These are phyloP conservation scores for Phylloporus sp. DNA, from an alignment of 768 basidiomycete species.

Conservation along the genomic window DNA sequence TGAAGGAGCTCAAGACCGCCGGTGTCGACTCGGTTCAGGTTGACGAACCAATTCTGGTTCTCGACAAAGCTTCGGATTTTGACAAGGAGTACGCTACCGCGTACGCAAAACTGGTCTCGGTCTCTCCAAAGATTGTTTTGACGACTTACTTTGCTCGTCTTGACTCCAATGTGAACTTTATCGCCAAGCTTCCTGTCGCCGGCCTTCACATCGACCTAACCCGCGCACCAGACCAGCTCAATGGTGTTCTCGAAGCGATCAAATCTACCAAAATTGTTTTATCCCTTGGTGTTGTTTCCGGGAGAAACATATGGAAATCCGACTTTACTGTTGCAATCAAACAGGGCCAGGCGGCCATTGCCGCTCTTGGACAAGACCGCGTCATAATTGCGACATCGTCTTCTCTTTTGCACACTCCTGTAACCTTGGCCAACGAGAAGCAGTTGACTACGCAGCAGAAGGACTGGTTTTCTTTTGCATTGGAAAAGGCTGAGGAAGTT, in stretches of 20 bases:
- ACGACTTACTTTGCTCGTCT: constrained; percentile 97
- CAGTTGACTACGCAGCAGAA: constrained; percentile 84
- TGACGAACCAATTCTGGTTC: constrained; percentile 94
- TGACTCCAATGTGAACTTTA: constrained; percentile 81
- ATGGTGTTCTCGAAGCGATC: constrained; percentile 72
- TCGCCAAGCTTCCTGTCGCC: constrained; percentile 87
- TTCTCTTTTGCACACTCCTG: constrained; percentile 96
- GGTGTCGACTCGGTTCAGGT: constrained; percentile 95
- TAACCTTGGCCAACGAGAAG: constrained; percentile 89
- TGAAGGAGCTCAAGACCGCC: constrained; percentile 85
- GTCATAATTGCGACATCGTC: constrained; percentile 95
- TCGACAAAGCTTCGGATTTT: constrained; percentile 73
- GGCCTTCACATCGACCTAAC: constrained; percentile 96
- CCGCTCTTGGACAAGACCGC: constrained; percentile 76
- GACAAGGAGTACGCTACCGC: constrained; percentile 76
- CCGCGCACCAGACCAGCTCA: constrained; percentile 88
- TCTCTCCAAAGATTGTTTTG: constrained; percentile 87
- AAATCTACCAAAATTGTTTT: constrained; percentile 77
- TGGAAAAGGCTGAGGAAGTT: constrained; percentile 93
- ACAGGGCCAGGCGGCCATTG: constrained; percentile 78
- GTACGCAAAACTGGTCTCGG: constrained; percentile 75
- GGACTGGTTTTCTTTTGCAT: constrained; percentile 98
- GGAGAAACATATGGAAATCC: constrained; percentile 99
- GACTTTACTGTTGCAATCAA: constrained; percentile 83
- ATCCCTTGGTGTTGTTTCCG: constrained; percentile 94